Conservation (phyloP, 164 flowering plant species). For the Taxillus chinensis region DNA sequence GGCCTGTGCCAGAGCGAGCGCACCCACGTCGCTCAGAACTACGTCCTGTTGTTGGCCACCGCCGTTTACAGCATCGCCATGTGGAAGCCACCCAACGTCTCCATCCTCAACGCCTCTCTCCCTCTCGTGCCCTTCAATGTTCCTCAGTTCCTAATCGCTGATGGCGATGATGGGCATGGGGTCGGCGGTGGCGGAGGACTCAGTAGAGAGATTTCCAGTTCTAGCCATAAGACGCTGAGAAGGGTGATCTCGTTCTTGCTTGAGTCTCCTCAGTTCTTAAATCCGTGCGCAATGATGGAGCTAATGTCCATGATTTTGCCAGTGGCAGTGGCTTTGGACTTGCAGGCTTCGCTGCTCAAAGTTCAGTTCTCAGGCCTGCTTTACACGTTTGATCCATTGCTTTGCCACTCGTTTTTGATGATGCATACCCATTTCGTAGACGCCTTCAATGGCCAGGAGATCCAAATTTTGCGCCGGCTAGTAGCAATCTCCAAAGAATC, state of each 20-base stretch:
- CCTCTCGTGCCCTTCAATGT: conserved; percentile 76
- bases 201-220: conserved; percentile 19
- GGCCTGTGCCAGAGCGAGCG: conserved; percentile 75
- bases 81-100: conserved; percentile 21
- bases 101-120: conserved; percentile 39
- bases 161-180: background rate
- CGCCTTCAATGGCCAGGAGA: conserved; percentile 75
- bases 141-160: conserved; percentile 34
- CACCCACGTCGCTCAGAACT: conserved; percentile 80
- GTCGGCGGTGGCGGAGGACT: conserved; percentile 6
- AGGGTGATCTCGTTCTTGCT: conserved; percentile 76
- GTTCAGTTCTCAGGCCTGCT: conserved; percentile 88
- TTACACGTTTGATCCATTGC: conserved; percentile 73
- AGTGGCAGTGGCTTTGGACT: conserved; percentile 48
- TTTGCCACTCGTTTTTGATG: conserved; percentile 67
- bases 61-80: conserved; percentile 43
- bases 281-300: conserved; percentile 73
- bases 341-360: conserved; percentile 87
- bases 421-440: conserved; percentile 59
- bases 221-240: conserved; percentile 61
- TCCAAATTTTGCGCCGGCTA: conserved; percentile 52
- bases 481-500: conserved; percentile 54
- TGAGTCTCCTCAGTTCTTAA: conserved; percentile 60
- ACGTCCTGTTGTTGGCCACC: conserved; percentile 46
- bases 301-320: conserved; percentile 56